Evolutionary conservation across 2,329 filamentous ascomycete genomes (phyloP), one percentile per base, ranked within the genome.

Genomic region (Xylariaceae sp.): DNA sequence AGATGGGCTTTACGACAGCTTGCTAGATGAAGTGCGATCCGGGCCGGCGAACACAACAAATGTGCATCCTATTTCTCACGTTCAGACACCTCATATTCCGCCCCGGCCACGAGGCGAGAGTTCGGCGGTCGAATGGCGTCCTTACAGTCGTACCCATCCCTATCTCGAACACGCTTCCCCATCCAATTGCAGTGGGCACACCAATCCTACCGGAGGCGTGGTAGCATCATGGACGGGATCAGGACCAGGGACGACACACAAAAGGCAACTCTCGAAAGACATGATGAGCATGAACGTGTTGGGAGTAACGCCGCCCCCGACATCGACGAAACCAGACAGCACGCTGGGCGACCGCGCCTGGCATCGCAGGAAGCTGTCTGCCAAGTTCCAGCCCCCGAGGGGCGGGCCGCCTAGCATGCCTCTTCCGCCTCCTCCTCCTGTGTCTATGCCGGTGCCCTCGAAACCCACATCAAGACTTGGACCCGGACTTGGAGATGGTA

Each of bases 341-440:
- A 47, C 21, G 7, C 21, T 56, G 2, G 55, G 52, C 17, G 50
- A 57, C 13, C 54, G 54, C 19, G 55, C 55, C 11, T 59, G 55
- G 54, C 52, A 56, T 36, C 45, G 52, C 8, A 47, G 53, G 27
- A 54, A 52, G 33, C 21, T 54, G 2, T 58, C 52, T 3, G 46
- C 44, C 9, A 32, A 48, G 5, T 54, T 47, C 23, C 49, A 43
- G 27, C 52, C 54, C 8, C 43, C 48, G 12, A 27, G 18, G 9
- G 26, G 44, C 17, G 42, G 43, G 1, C 55, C 53, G 4, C 51
- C 51, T 5, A 34, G 31, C 3, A 7, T 7, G 5, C 44, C 48
- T 9, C 30, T 54, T 1, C 54, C 54, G 1, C 52, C 51, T 4
- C 44, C 44, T 15, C 54, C 54, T 30, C 29, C 31, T 8, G n/a